phyloP scores from a whole-genome alignment of 352 stramenopile genomes.

The Pythium insidiosum region DNA sequence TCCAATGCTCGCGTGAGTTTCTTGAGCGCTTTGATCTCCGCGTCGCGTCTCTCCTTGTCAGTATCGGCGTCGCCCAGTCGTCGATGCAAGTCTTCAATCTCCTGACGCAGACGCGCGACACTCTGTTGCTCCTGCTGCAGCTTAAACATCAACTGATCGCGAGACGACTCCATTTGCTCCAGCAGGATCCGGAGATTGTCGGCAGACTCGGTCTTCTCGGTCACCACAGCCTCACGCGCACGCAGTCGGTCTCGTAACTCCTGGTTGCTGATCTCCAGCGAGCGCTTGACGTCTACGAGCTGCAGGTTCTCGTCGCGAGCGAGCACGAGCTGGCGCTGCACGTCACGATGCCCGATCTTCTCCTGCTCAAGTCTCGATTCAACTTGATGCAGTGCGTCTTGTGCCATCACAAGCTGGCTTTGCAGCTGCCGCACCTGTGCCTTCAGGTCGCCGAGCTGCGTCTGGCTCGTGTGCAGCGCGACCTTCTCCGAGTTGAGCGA shows the following conservation, averaged over 20 bases:
- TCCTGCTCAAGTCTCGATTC: slow-evolving; percentile 66
- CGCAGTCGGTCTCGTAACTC: slow-evolving; percentile 52
- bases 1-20: slow-evolving; percentile 62
- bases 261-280: slow-evolving; percentile 43
- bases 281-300: slow-evolving; percentile 35
- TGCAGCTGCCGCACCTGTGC: slow-evolving; percentile 55
- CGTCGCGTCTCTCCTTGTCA: too few relatives aligned
- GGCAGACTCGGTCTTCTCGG: slow-evolving; percentile 51
- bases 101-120: slow-evolving; percentile 39
- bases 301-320: slow-evolving; percentile 55
- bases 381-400: slow-evolving; percentile 39
- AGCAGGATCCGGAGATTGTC: slow-evolving; percentile 71
- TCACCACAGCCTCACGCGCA: slow-evolving; percentile 43
- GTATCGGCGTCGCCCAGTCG: slow-evolving; percentile 37
- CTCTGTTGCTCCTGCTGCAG: slow-evolving; percentile 69
- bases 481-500: slow-evolving; percentile 47
- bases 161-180: slow-evolving; percentile 78
- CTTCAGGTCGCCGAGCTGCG: slow-evolving; percentile 43
- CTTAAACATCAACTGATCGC: slow-evolving; percentile 72
- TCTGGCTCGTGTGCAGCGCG: slow-evolving; percentile 46
- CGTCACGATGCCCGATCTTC: slow-evolving; percentile 39
- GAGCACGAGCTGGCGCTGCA: slow-evolving; percentile 46
- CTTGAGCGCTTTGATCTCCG: slow-evolving; percentile 53
- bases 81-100: slow-evolving; percentile 41
- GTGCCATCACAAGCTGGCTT: slow-evolving; percentile 47